Base-by-base conservation (phyloP, 2,329 filamentous ascomycete genomes). In the Cytospora piceicola region DNA sequence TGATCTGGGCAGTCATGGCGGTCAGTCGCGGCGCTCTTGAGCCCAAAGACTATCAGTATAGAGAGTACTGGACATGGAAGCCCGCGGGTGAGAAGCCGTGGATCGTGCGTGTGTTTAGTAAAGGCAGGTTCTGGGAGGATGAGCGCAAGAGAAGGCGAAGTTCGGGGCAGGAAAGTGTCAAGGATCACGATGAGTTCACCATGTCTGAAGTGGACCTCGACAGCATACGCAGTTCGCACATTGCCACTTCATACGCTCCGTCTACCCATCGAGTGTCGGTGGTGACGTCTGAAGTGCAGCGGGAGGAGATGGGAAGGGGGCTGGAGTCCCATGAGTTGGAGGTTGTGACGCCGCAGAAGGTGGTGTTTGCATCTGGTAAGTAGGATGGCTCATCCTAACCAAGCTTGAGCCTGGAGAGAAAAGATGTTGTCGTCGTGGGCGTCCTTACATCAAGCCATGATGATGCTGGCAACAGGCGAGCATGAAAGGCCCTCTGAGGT, bases 1-100 rank as follows among this genome's bases (percentile, higher is more conserved):
- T 82, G 42, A 80, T 85, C 54, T 82, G 78, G 56, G 63, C 81
- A 11, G 74, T 83, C 7, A 78, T 85, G 61, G 76, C 74, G 49
- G 59, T 79, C 30, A 83, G 81, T 1, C 71, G 78, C 1, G 80
- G 80, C 4, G 72, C 75, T 4, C 69, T 83, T 29, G 78, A 82
- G 71, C 83, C 83, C 4, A 77, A 78, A 27, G 81, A 85, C 68
- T 85, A 85, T 68, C 82, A 85, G 51, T 75, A 82, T 68, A 85
- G 85, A 68, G 82, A 85, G 64, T 85, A 84, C 70, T 85, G 83
- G 83, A 81, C 82, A 1, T 84, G 81, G 82, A 81, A 80, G 68
- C 80, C 81, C 3, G 74, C 75, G 0, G 82, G 82, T 4, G 77
- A 77, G 3, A 76, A 80, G 52, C 82, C 82, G 0, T 83, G 81